Evolutionary conservation across 768 basidiomycete genomes (phyloP).

Genomic region (Collybia mongolica): DNA sequence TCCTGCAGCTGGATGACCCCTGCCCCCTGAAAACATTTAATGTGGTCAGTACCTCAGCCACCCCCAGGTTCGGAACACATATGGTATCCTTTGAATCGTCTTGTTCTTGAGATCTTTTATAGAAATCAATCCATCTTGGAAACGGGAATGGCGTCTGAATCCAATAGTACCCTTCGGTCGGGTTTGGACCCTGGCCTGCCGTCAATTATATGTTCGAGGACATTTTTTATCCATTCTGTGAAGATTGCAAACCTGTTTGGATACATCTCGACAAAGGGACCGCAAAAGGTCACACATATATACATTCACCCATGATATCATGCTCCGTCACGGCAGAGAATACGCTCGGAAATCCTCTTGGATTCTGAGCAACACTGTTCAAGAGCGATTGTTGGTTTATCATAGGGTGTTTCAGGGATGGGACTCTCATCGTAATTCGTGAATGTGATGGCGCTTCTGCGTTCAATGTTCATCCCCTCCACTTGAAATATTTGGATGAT

Average conservation of each 20-base stretch:
- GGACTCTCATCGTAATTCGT: conserved; percentile 39
- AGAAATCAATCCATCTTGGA: conserved; percentile 13
- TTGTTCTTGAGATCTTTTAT: not conserved
- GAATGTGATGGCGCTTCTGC: conserved; percentile 41
- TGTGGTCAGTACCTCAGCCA: conserved; percentile 1
- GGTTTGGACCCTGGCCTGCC: not conserved
- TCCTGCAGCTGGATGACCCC: not conserved
- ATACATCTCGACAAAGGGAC: conserved; percentile 10
- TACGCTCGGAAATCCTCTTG: conserved; percentile 41
- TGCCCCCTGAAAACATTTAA: conserved; percentile 1
- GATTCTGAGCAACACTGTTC: conserved; percentile 36
- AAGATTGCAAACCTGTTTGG: conserved; percentile 12
- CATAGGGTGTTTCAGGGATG: conserved; percentile 15
- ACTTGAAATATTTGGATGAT: conserved; percentile 17
- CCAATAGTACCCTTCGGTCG: not conserved
- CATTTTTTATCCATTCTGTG: conserved; percentile 14
- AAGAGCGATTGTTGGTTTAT: conserved; percentile 18
- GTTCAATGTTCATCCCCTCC: conserved; percentile 40
- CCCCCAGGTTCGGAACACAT: conserved; percentile 8
- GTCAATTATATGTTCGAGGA: conserved; percentile 1
- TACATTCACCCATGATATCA: conserved; percentile 22
- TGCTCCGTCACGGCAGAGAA: conserved; percentile 27
- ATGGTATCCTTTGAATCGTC: conserved; percentile 7
- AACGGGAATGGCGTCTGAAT: conserved; percentile 7
- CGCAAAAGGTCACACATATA: conserved; percentile 11